Percentiles rank a stretch among this genome's conserved stretches.
phyloP scores from a whole-genome alignment of 306 rosid species.

The Dalbergia oliveri region DNA sequence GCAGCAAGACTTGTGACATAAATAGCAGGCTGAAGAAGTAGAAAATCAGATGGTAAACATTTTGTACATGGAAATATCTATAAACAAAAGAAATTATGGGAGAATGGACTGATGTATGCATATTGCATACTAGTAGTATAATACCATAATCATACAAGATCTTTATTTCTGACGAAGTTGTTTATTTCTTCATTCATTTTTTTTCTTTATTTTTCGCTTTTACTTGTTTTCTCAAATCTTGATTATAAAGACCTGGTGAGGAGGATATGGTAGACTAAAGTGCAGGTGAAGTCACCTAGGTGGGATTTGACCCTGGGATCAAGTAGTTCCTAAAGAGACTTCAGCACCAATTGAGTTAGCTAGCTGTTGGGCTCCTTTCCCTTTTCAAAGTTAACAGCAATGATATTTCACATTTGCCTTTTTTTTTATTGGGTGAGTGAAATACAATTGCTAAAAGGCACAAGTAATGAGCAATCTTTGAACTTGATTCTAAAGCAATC shows the following conservation, averaged over 20 bases:
- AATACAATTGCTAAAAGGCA: constrained; percentile 1
- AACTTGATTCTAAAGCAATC: not conserved
- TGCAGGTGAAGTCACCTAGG: not conserved
- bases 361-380: not conserved
- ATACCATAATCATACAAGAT: constrained; percentile 7
- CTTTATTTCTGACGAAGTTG: not conserved
- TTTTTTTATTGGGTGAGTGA: constrained; percentile 7
- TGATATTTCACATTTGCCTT: not conserved
- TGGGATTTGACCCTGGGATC: constrained; percentile 2
- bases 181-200: not conserved
- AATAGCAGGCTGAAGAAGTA: constrained; percentile 90
- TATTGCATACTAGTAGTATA: not conserved
- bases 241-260: not conserved
- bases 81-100: constrained; percentile 22
- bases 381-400: not conserved
- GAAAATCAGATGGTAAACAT: constrained; percentile 39
- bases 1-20: constrained; percentile 98
- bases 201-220: not conserved
- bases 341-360: constrained; percentile 8
- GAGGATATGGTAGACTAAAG: constrained; percentile 18
- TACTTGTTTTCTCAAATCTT: not conserved
- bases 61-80: constrained; percentile 8
- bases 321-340: not conserved
- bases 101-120: constrained; percentile 6
- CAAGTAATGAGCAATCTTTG: not conserved